phyloP scores from a whole-genome alignment of 164 flowering plant genomes.

The Malania oleifera region DNA sequence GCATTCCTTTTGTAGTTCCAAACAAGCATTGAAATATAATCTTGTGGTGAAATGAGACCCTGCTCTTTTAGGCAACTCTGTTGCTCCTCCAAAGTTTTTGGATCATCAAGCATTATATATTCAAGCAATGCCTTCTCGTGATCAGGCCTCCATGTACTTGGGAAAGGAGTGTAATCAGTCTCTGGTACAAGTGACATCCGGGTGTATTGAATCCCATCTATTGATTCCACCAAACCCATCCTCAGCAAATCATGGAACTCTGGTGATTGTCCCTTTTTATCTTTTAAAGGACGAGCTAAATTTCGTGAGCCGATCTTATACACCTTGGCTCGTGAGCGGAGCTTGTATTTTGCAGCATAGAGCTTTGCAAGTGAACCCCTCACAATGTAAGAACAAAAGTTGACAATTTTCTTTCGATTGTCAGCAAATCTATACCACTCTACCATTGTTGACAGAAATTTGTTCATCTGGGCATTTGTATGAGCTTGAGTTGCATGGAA shows the following conservation, averaged over 20 bases:
- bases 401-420: conserved; percentile 85
- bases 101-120: conserved; percentile 67
- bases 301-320: conserved; percentile 79
- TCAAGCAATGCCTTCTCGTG: conserved; percentile 84
- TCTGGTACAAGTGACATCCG: conserved; percentile 93
- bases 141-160: conserved; percentile 79
- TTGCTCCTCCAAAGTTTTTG: conserved; percentile 67
- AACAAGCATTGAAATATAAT: conserved; percentile 89
- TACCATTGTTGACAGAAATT: conserved; percentile 77
- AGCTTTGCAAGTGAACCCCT: conserved; percentile 98
- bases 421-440: conserved; percentile 95
- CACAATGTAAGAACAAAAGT: conserved; percentile 85
- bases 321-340: conserved; percentile 92
- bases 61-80: conserved; percentile 47
- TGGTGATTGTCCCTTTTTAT: conserved; percentile 89
- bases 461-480: conserved; percentile 96
- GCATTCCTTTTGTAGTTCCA: conserved; percentile 96
- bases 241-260: conserved; percentile 87
- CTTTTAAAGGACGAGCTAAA: conserved; percentile 87
- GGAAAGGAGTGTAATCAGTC: conserved; percentile 82
- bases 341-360: conserved; percentile 97
- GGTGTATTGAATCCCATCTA: conserved; percentile 84
- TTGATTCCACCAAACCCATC: conserved; percentile 90
- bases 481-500: conserved; percentile 98
- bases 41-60: conserved; percentile 91